A percentile compares a stretch with the other conserved stretches of the same genome.
Evolutionary conservation across 2,329 filamentous ascomycete genomes (phyloP).

Genomic region (Lachnum nothofagi): DNA sequence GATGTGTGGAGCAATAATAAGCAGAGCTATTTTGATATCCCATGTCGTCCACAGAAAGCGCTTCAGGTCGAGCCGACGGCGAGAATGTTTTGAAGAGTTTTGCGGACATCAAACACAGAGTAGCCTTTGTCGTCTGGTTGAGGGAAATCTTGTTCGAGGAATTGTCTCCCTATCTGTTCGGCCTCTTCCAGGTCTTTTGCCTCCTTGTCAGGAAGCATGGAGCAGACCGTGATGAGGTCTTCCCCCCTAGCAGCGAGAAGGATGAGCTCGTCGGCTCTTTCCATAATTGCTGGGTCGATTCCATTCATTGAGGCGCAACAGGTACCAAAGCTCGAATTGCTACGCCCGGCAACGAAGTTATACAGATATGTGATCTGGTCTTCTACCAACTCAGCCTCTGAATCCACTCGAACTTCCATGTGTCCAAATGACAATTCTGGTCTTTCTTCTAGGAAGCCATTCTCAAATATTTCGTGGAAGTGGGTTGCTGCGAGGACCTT

Average conservation of each 20-base stretch:
- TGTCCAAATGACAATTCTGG: slow-evolving; percentile 56
- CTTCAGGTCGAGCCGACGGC: slow-evolving; percentile 12
- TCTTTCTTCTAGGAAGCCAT: slow-evolving; percentile 48
- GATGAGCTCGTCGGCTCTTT: slow-evolving; percentile 70
- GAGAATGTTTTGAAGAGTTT: slow-evolving; percentile 27
- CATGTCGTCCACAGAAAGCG: background rate
- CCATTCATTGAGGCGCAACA: slow-evolving; percentile 84
- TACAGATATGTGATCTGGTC: slow-evolving; percentile 72
- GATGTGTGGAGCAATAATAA: background rate
- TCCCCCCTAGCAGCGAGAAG: slow-evolving; percentile 65
- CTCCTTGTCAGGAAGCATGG: slow-evolving; percentile 60
- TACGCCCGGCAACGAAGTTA: slow-evolving; percentile 61
- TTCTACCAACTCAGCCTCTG: slow-evolving; percentile 44
- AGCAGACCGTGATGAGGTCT: slow-evolving; percentile 69
- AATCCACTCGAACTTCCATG: slow-evolving; percentile 65
- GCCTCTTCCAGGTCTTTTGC: slow-evolving; percentile 62
- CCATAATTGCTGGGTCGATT: slow-evolving; percentile 64
- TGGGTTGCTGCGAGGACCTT: slow-evolving; percentile 60
- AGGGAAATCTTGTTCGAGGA: slow-evolving; percentile 41
- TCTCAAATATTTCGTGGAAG: slow-evolving; percentile 68
- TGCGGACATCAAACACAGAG: slow-evolving; percentile 23
- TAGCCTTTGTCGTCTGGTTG: slow-evolving; percentile 13
- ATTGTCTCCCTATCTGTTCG: slow-evolving; percentile 53
- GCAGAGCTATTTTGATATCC: background rate
- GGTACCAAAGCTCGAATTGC: slow-evolving; percentile 76